Evolutionary conservation across 257 asterid genomes (phyloP).

Genomic region (Solanum habrochaites): DNA sequence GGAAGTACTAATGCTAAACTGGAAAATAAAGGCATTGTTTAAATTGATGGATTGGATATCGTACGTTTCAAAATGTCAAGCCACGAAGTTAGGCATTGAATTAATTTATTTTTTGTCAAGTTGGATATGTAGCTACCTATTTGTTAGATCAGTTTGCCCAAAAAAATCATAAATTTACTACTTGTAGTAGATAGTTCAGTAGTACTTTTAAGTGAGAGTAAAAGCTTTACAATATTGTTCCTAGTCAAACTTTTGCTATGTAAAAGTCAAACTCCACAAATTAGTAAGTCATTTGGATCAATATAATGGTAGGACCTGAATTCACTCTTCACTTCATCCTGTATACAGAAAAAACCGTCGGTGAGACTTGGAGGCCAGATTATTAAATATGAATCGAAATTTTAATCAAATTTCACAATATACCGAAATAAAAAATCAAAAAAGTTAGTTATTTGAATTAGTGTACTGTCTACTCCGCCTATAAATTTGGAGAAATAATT

Average conservation of each 20-base stretch:
- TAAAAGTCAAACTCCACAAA: neutral
- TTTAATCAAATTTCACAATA: no score
- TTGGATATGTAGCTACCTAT: neutral
- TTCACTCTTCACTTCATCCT: no score
- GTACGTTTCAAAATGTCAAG: neutral
- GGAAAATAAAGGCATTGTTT: neutral
- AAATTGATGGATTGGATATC: neutral
- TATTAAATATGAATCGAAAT: rapidly evolving
- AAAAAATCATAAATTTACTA: neutral
- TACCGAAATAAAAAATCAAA: rapidly evolving
- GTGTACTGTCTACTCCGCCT: neutral
- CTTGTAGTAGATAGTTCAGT: neutral
- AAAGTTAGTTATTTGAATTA: no score
- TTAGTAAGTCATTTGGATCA: neutral
- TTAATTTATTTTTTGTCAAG: neutral
- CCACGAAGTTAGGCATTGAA: neutral
- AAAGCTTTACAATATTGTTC: neutral
- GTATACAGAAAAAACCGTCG: no score
- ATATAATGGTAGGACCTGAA: no score
- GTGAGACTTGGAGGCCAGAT: no score
- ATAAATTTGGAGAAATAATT: neutral
- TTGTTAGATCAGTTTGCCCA: neutral
- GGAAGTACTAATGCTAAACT: no score
- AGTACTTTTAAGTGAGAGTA: neutral
- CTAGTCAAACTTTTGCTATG: neutral